These are phyloP conservation scores for Isatis tinctoria DNA, from an alignment of 345 rosid genomes.

Conservation along the genomic window DNA sequence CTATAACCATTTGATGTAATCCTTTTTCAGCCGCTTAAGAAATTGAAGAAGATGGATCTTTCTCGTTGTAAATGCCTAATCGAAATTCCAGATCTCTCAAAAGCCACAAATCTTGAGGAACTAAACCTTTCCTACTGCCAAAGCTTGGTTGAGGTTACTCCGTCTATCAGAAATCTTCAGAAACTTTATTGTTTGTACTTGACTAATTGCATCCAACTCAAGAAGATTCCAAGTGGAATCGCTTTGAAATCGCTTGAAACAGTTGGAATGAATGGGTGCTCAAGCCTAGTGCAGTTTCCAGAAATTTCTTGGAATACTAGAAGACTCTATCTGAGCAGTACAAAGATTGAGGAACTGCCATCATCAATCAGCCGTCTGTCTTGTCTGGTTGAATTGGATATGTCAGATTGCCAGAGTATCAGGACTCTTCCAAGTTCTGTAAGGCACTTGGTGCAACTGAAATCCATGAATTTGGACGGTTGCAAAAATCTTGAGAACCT, in stretches of 20 bases:
- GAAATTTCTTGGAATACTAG: slow-evolving; percentile 19
- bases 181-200: slow-evolving; percentile 25
- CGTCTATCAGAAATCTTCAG: slow-evolving; percentile 23
- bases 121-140: slow-evolving; percentile 23
- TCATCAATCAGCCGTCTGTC: slow-evolving; percentile 18
- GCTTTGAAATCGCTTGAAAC: slow-evolving; percentile 21
- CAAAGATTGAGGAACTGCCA: slow-evolving; percentile 33
- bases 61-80: slow-evolving; percentile 15
- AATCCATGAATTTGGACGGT: not conserved
- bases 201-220: slow-evolving; percentile 13
- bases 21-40: slow-evolving; percentile 20
- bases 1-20: not conserved
- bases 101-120: slow-evolving; percentile 25
- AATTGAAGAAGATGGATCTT: slow-evolving; percentile 31
- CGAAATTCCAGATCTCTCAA: slow-evolving; percentile 25
- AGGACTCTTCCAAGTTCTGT: slow-evolving; percentile 30
- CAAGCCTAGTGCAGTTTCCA: slow-evolving; percentile 21
- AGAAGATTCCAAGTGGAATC: slow-evolving; percentile 15
- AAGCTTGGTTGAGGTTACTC: slow-evolving; percentile 26
- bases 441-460: slow-evolving; percentile 25
- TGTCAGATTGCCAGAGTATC: slow-evolving; percentile 28
- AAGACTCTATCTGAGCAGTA: slow-evolving; percentile 11
- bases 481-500: slow-evolving; percentile 34
- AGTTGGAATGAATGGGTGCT: slow-evolving; percentile 23
- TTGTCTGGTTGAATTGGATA: slow-evolving; percentile 13